These are phyloP conservation scores for Raffaelea deltoideospora DNA, from an alignment of 2,329 filamentous ascomycete genomes.

Conservation along the genomic window DNA sequence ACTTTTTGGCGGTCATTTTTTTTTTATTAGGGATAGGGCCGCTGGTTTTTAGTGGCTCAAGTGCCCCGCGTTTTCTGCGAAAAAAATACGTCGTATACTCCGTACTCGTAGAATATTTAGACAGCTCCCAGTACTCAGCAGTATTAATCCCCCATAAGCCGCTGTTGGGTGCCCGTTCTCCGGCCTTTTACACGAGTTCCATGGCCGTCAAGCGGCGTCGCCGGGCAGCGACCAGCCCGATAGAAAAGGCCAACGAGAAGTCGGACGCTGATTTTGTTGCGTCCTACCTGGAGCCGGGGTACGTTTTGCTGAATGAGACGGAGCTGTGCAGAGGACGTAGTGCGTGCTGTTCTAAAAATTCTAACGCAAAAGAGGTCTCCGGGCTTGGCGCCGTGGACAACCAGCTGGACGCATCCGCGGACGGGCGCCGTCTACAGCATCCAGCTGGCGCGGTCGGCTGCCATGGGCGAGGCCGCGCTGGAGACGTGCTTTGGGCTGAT, in stretches of 20 bases:
- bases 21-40: too few species aligned
- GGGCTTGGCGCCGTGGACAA: slow-evolving; percentile 11
- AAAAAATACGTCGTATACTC: too few species aligned
- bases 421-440: slow-evolving; percentile 26
- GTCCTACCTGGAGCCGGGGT: slow-evolving; percentile 33
- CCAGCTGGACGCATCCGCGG: slow-evolving; percentile 35
- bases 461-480: slow-evolving; percentile 29
- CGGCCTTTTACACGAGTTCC: too few species aligned
- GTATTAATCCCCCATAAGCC: too few species aligned
- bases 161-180: too few species aligned
- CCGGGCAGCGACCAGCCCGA: slow-evolving; percentile 15
- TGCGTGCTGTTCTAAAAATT: background rate
- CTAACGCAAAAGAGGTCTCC: slow-evolving; percentile 1
- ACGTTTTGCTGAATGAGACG: slow-evolving; percentile 10
- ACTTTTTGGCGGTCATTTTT: too few species aligned
- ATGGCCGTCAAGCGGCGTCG: slow-evolving; percentile 7
- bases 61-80: too few species aligned
- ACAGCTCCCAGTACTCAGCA: too few species aligned
- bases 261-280: slow-evolving; percentile 31
- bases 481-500: slow-evolving; percentile 41
- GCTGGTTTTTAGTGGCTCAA: too few species aligned
- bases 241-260: slow-evolving; percentile 33
- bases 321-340: background rate
- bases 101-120: too few species aligned
- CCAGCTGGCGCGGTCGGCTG: slow-evolving; percentile 22